These are phyloP conservation scores for Ustilago bromivora DNA, from an alignment of 1,284 basidiomycete species.

Conservation along the genomic window DNA sequence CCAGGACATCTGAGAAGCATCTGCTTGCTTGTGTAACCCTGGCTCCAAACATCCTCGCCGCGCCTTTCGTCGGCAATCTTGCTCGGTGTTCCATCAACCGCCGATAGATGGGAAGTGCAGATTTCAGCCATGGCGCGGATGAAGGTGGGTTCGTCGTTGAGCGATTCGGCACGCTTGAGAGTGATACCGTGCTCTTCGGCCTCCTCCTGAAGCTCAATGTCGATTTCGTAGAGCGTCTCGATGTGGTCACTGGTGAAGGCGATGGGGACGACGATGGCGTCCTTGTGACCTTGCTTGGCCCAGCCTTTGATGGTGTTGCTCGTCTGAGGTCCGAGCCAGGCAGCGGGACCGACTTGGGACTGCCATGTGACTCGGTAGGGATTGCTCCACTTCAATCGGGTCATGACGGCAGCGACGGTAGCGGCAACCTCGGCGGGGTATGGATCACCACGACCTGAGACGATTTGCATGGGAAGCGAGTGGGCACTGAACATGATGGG, in stretches of 20 bases:
- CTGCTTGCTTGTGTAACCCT: conserved; percentile 78
- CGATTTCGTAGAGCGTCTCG: conserved; percentile 96
- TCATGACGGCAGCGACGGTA: conserved; percentile 74
- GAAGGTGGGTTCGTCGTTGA: conserved; percentile 98
- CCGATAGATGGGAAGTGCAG: conserved; percentile 79
- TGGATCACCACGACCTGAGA: conserved; percentile 84
- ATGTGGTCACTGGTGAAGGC: conserved; percentile 99
- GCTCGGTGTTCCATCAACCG: conserved; percentile 35
- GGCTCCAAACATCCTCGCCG: conserved; percentile 58
- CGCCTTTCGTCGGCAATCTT: conserved; percentile 33
- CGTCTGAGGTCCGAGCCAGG: conserved; percentile 99
- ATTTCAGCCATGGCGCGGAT: conserved; percentile 96
- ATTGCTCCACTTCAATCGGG: conserved; percentile 65
- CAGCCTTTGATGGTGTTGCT: conserved; percentile 90
- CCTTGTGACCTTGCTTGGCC: conserved; percentile 86
- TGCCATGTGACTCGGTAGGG: conserved; percentile 95
- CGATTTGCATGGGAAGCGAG: conserved; percentile 83
- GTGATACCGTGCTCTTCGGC: conserved; percentile 84
- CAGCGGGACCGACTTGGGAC: conserved; percentile 94
- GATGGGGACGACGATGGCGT: conserved; percentile 90
- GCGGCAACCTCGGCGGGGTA: conserved; percentile 96
- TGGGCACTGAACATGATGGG: conserved; percentile 97
- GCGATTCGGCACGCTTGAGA: conserved; percentile 89
- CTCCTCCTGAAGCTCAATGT: conserved; percentile 92
- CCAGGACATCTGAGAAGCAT: conserved; percentile 90